A percentile compares a stretch with the other conserved stretches of the same genome.
Evolutionary conservation across 2,329 filamentous ascomycete species (phyloP).

Genomic region (Neonectria punicea): DNA sequence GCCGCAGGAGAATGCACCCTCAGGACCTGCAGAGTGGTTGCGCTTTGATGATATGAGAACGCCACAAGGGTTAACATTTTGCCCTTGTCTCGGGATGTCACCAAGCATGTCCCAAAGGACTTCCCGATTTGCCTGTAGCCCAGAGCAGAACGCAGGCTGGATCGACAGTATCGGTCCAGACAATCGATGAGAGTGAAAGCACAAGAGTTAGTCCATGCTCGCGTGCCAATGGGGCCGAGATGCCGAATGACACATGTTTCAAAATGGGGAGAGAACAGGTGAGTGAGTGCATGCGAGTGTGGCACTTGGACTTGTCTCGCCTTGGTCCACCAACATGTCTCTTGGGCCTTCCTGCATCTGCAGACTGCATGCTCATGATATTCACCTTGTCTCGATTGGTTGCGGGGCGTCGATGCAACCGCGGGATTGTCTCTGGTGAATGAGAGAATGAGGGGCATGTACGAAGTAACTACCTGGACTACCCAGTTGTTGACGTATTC

Average conservation of each 20-base stretch:
- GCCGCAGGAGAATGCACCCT: background rate
- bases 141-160: background rate
- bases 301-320: slow-evolving; percentile 7
- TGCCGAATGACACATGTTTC: slow-evolving; percentile 6
- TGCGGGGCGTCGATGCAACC: background rate
- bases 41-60: background rate
- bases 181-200: background rate
- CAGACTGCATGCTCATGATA: background rate
- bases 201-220: background rate
- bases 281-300: background rate
- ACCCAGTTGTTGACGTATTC: no score
- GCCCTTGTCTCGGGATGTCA: background rate
- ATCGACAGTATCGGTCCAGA: background rate
- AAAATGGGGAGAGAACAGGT: background rate
- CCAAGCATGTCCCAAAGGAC: background rate
- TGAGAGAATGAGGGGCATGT: background rate
- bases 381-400: slow-evolving; percentile 6
- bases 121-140: background rate
- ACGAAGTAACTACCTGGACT: no score
- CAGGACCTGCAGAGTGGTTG: background rate
- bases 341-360: slow-evolving; percentile 11
- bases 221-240: background rate
- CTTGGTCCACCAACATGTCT: background rate
- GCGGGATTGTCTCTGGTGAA: background rate
- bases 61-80: background rate